A percentile compares a stretch with the other conserved stretches of the same genome.
Conservation (phyloP, 2,329 filamentous ascomycete species). For the Cladobotryum mycophilum region DNA sequence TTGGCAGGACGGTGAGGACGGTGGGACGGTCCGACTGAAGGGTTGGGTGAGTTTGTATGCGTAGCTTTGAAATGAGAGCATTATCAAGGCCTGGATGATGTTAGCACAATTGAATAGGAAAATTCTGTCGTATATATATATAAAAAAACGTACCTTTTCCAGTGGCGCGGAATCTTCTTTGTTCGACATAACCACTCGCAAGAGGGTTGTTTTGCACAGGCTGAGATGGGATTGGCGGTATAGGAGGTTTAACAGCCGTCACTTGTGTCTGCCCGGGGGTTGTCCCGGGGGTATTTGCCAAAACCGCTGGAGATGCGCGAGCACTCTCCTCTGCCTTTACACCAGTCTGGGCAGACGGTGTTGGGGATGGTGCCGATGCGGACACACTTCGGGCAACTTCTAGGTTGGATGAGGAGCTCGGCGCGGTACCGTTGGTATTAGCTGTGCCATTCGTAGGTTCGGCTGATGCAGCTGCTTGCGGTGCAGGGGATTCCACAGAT, state of each 20-base stretch:
- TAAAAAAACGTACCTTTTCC: conserved; percentile 34
- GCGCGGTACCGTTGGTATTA: conserved; percentile 10
- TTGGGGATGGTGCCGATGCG: conserved; percentile 36
- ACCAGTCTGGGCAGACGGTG: conserved; percentile 33
- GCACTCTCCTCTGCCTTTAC: conserved; percentile 32
- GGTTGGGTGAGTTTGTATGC: conserved; percentile 61
- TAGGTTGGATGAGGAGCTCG: conserved; percentile 12
- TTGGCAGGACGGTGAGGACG: conserved; percentile 58
- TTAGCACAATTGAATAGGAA: conserved; percentile 16
- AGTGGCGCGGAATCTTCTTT: conserved; percentile 30
- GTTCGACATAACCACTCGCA: conserved; percentile 28
- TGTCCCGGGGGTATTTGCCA: conserved; percentile 15
- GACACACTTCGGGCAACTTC: conserved; percentile 38
- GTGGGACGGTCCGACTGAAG: conserved; percentile 57
- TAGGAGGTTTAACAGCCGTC: conserved; percentile 12
- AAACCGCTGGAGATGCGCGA: conserved; percentile 20
- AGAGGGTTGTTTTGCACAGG: conserved; percentile 23
- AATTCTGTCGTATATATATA: background rate
- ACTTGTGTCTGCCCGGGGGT: conserved; percentile 14
- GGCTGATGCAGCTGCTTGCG: conserved; percentile 27
- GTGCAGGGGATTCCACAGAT: conserved; percentile 45
- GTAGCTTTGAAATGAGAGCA: conserved; percentile 62
- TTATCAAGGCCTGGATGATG: conserved; percentile 41
- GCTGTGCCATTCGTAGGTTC: conserved; percentile 13
- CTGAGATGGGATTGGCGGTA: conserved; percentile 13